Base-by-base conservation (phyloP, 2,329 filamentous ascomycete genomes). In the Fusarium subglutinans region DNA sequence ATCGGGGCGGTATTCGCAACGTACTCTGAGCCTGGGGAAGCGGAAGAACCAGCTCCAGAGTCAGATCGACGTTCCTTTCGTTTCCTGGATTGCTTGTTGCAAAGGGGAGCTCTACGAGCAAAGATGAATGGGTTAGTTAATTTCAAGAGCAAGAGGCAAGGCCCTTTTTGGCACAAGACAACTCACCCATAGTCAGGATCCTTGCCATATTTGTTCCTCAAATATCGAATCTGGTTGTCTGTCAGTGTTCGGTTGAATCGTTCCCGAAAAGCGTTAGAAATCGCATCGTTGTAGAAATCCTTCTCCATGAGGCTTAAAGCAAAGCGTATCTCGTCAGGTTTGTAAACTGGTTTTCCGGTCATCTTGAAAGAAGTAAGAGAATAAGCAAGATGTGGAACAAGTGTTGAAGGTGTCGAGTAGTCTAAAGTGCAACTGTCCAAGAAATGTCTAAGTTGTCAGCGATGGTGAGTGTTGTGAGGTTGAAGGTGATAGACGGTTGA, bases 201-300 rank as follows among this genome's bases (percentile, higher is more conserved):
- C 43, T 78, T 80, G 0, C 83, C 83, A 48, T 85, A 85, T 66
- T 84, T 83, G 69, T 81, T 82, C 68, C 82, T 83, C 14, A 84
- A 68, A 59, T 85, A 85, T 15, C 82, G 80, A 15, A 85, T 77
- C 69, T 84, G 82, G 51, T 81, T 83, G 3, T 77, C 69, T 5
- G 79, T 80, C 55, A 84, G 72, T 1, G 47, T 18, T 26, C 80
- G 80, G 37, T 70, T 73, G 57, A 83, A 84, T 11, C 57, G 63
- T 13, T 69, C 50, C 18, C 74, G 47, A 47, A 82, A 84, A 11
- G 77, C 74, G 4, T 67, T 45, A 13, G 73, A 69, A 44, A 83
- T 82, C 17, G 74, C 72, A 2, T 80, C 77, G 33, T 76, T 75
- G n/a, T 50, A 69, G 9, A 56, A 48, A 14, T 77, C 76, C 4